Base-by-base conservation (phyloP, 345 rosid species). In the Hevea brasiliensis region DNA sequence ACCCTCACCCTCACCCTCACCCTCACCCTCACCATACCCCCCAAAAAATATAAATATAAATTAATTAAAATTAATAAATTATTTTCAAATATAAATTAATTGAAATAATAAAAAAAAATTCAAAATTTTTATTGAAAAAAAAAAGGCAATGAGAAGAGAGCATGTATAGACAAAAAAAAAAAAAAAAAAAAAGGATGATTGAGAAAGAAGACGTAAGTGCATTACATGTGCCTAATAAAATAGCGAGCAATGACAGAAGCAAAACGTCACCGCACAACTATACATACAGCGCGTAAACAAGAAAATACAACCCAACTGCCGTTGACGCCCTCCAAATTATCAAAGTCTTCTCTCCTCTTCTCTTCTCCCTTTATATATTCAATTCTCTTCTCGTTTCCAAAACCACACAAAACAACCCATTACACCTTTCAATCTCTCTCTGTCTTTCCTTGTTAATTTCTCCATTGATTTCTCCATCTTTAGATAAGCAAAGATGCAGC, bases 401-500 rank as follows among this genome's bases (percentile, higher is more conserved):
- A 55, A 40, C 29, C 1, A 7, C 40, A 42, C 17, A 21, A 3
- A 51, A 9, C 1, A 44, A 40, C 68, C 68, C 68, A 64, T 64
- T 64, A 3, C 29, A 13, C 35, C 11, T 32, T 4, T 45, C 29
- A n/a, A n/a, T n/a, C n/a, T n/a, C n/a, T n/a, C n/a, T n/a, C n/a
- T 47, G 45, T 32, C 13, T 29, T 18, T 11, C 29, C n/a, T 51
- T 62, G 27, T 62, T 24, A 15, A 56, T 23, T 7, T 21, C 29
- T 48, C 18, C 17, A 20, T 17, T 48, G 37, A 32, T 32, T 48
- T 66, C 37, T n/a, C 0, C 3, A 14, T 27, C 17, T 11, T 13
- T 24, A 24, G 24, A 2, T 4, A 27, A 60, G 8, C 53, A 32
- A 56, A 70, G 57, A 92, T 90, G 92, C 96, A 90, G 79, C 86